Base-by-base conservation (phyloP, 2,329 filamentous ascomycete species). In the Penicillium sp. region DNA sequence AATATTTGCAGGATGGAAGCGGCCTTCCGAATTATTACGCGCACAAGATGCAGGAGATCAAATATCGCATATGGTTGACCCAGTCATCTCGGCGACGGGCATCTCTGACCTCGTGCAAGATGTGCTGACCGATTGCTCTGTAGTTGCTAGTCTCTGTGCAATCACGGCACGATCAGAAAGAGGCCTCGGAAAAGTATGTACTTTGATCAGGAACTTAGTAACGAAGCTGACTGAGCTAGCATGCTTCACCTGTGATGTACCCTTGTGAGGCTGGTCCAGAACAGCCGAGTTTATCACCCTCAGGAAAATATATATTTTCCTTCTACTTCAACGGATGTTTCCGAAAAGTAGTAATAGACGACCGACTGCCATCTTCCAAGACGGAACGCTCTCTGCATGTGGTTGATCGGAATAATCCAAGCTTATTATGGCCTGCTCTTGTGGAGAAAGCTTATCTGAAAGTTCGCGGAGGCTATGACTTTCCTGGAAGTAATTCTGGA, bases 371-470 rank as follows among this genome's bases (percentile, higher is more conserved):
- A 0, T 93, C 90, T 0, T 68, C 67, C 7, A 84, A 77, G 36
- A 86, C 81, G 11, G 74, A 80, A 26, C 80, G 89, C 19, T 81
- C 85, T 4, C 77, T 98, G 3, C 89, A 94, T 63, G 90, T 97
- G 7, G 78, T 94, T 31, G 91, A 97, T 56, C 79, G 88, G 23
- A 83, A 83, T 28, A 89, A 95, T 49, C 84, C 86, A 3, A 74
- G 71, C n/a, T 73, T 94, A 10, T 69, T 97, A 10, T 97, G 91
- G 89, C 93, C 93, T 4, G 89, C 91, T 2, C 74, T 98, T 4
- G 72, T 97, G 11, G 93, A 98, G 62, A 98, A 98, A 61, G 93
- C 93, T 0, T 98, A 98, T 54, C 73, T 98, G 1, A 98, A 97
- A 70, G 81, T 97, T 8, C 80, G 91, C 40, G 93, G 93, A 18